These are phyloP conservation scores for Colletotrichum coccodes DNA, from an alignment of 2,329 filamentous ascomycete species.

Conservation along the genomic window DNA sequence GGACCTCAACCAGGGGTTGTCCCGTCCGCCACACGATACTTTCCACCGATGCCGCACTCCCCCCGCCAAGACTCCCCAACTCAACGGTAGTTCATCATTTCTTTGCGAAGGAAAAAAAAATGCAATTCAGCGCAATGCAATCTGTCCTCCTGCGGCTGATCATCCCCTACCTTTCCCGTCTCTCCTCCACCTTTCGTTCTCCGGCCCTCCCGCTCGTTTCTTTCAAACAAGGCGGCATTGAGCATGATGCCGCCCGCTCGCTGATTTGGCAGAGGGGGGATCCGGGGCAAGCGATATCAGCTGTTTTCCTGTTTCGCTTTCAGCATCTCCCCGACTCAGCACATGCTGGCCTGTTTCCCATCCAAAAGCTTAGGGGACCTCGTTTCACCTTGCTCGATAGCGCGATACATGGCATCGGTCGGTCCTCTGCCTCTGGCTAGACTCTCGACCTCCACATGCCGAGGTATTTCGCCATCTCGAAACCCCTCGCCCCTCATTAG, in stretches of 20 bases:
- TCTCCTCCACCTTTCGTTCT: neutral
- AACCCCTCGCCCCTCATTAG: conserved; percentile 7
- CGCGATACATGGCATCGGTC: conserved; percentile 7
- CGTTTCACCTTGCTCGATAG: conserved; percentile 21
- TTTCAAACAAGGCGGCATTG: conserved; percentile 29
- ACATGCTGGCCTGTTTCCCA: conserved; percentile 18
- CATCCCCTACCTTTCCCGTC: neutral
- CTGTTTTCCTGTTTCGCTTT: conserved; percentile 9
- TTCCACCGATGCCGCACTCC: conserved; percentile 12
- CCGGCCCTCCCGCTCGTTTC: conserved; percentile 18
- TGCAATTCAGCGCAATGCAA: neutral
- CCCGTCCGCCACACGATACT: conserved; percentile 24
- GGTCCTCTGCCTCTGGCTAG: neutral
- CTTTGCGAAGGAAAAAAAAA: neutral
- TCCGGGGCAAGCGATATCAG: conserved; percentile 17
- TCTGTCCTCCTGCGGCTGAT: neutral
- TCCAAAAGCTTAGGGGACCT: conserved; percentile 17
- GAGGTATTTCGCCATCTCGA: conserved; percentile 15
- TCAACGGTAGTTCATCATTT: conserved; percentile 25
- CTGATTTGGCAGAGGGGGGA: neutral
- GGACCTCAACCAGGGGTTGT: conserved; percentile 26
- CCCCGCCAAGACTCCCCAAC: conserved; percentile 22
- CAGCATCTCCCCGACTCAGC: conserved; percentile 22
- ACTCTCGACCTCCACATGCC: conserved; percentile 9
- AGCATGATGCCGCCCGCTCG: conserved; percentile 5